Percentiles rank a stretch among this genome's conserved stretches.
These are phyloP conservation scores for Botryotinia globosa DNA, from an alignment of 2,329 filamentous ascomycete genomes.

Conservation along the genomic window DNA sequence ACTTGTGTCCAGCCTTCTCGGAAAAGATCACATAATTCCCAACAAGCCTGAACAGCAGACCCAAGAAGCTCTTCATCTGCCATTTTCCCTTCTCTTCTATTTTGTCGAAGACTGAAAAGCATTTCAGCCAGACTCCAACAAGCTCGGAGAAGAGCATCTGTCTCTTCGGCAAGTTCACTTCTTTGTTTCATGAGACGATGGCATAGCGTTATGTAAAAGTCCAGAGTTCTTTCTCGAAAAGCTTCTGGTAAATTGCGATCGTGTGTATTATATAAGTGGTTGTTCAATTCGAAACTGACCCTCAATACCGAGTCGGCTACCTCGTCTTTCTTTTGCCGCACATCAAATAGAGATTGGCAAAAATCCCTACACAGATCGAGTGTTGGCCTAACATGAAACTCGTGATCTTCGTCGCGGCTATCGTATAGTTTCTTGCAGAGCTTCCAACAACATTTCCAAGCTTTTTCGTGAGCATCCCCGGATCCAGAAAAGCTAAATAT, in stretches of 20 bases:
- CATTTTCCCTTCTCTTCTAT: constrained; percentile 66
- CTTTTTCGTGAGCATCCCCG: constrained; percentile 77
- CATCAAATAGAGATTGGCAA: constrained; percentile 86
- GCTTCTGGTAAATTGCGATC: constrained; percentile 79
- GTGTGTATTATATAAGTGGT: constrained; percentile 91
- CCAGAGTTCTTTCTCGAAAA: constrained; percentile 84
- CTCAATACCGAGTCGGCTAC: constrained; percentile 80
- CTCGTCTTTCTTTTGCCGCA: constrained; percentile 74
- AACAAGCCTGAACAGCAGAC: constrained; percentile 88
- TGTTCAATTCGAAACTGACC: constrained; percentile 93
- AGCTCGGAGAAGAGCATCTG: constrained; percentile 76
- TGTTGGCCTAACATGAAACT: constrained; percentile 68
- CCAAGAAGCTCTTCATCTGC: constrained; percentile 81
- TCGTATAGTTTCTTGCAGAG: constrained; percentile 87
- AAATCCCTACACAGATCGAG: constrained; percentile 89
- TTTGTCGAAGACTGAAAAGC: constrained; percentile 86
- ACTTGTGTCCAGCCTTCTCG: constrained; percentile 88
- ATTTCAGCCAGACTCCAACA: constrained; percentile 92
- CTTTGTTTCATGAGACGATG: constrained; percentile 96
- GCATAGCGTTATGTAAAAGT: constrained; percentile 92
- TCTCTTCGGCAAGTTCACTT: constrained; percentile 73
- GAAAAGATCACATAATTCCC: constrained; percentile 92
- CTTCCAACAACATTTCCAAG: constrained; percentile 93
- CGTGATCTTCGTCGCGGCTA: constrained; percentile 68
- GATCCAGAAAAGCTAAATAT: constrained; percentile 74